Base-by-base conservation (phyloP, 108 stramenopile genomes). In the Thalassiosira profunda region DNA sequence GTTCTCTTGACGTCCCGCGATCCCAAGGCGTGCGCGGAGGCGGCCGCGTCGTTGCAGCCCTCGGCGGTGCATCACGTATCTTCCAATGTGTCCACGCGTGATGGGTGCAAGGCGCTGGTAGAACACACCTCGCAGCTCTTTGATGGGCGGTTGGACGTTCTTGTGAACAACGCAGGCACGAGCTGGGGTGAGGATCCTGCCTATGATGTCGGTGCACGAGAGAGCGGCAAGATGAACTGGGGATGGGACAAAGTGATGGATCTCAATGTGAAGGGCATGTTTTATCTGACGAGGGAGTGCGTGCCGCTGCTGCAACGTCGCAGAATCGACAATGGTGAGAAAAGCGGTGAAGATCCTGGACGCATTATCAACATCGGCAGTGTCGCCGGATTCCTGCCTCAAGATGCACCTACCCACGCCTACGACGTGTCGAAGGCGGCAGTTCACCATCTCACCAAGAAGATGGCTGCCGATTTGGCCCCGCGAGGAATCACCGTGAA, bases 371-470 rank as follows among this genome's bases (percentile, higher is more conserved):
- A 96, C 59, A 86, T 98, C 40, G 97, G 96, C n/a, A 86, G 84
- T 55, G 78, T 97, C 14, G 88, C 90, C n/a, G 97, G 97, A 51
- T 55, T 98, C 17, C 26, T 92, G 8, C 89, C 92, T 8, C 92
- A 96, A 60, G 84, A 79, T 0, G 94, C 94, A 34, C 97, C 97
- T 0, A 96, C 97, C 5, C 93, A 96, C 64, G 96, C 96, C n/a
- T 98, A 98, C 78, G 96, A 96, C 67, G 87, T 86, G 15, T 79
- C 76, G 70, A 98, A 98, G 82, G 97, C 93, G 3, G 97, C 95
- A 5, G 93, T 97, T 6, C 96, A 96, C 64, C 84, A 89, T 34
- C 59, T 98, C 23, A 98, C 97, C 10, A 90, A 86, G 55, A 96
- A 96, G 79, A 58, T 97, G 15, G 87, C 94, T 0, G 64, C 87